Conservation (phyloP, 805 yeast species). For the Yamadazyma sp. region DNA sequence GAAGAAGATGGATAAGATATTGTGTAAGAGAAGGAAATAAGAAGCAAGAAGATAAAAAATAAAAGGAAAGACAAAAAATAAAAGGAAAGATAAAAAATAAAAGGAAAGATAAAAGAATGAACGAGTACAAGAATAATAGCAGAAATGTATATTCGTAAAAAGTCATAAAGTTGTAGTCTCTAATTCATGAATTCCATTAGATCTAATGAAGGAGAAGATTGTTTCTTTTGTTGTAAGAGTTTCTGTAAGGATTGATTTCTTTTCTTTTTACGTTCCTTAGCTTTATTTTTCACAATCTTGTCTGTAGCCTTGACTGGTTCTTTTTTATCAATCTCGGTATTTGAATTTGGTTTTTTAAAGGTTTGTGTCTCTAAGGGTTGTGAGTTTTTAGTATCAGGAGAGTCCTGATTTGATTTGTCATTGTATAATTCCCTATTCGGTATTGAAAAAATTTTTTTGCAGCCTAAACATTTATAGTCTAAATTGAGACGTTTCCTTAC, state of each 20-base stretch:
- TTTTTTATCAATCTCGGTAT: slow-evolving; percentile 1
- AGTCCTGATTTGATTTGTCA: not conserved
- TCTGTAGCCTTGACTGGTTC: no score
- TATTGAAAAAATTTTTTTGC: slow-evolving; percentile 2
- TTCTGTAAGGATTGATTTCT: slow-evolving; percentile 41
- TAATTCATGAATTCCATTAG: slow-evolving; percentile 49
- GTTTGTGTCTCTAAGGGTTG: not conserved
- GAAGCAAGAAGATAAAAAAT: no score
- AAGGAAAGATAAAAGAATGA: not conserved
- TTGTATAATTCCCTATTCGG: not conserved
- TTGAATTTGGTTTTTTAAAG: not conserved
- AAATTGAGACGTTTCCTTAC: slow-evolving; percentile 2
- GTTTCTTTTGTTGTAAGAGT: slow-evolving; percentile 41
- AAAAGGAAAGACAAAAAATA: no score
- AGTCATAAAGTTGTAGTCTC: not conserved
- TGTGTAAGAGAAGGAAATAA: slow-evolving; percentile 5
- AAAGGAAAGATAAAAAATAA: no score
- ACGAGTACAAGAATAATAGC: not conserved
- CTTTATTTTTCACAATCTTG: slow-evolving; percentile 22
- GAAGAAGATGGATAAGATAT: slow-evolving; percentile 65
- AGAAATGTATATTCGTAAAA: not conserved
- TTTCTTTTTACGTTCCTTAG: slow-evolving; percentile 39
- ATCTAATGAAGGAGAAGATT: slow-evolving; percentile 34
- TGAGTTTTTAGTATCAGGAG: not conserved
- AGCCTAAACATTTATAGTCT: slow-evolving; percentile 16